Conservation (phyloP, 2,329 filamentous ascomycete species). For the Bipolaris gigantea region DNA sequence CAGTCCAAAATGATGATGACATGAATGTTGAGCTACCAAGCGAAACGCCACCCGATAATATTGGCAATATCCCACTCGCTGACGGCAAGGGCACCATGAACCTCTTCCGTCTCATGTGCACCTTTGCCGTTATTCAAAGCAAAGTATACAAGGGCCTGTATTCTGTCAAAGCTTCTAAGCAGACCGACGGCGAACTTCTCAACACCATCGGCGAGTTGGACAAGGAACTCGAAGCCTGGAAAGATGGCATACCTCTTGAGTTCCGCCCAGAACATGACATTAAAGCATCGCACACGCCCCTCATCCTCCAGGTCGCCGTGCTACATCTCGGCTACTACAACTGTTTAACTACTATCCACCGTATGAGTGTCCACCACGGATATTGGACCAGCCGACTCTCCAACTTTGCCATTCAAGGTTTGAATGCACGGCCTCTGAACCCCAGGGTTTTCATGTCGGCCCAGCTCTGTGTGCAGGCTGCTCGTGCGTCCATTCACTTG, state of each 20-base stretch:
- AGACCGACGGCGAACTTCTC: conserved; percentile 87
- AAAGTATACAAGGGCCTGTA: conserved; percentile 93
- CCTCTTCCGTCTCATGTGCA: conserved; percentile 88
- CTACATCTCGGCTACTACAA: conserved; percentile 98
- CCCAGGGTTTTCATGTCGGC: conserved; percentile 93
- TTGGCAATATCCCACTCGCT: conserved; percentile 88
- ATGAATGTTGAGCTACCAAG: conserved; percentile 97
- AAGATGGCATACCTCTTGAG: conserved; percentile 90
- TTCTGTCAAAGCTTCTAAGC: conserved; percentile 86
- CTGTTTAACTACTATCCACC: conserved; percentile 93
- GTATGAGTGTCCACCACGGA: conserved; percentile 96
- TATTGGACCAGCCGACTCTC: conserved; percentile 97
- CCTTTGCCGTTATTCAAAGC: conserved; percentile 88
- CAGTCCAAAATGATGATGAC: conserved; percentile 74
- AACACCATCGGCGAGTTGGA: conserved; percentile 97
- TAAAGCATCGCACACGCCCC: conserved; percentile 83
- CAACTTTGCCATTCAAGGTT: conserved; percentile 90
- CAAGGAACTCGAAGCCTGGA: conserved; percentile 83
- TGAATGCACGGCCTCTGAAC: conserved; percentile 88
- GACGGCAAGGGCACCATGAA: conserved; percentile 94
- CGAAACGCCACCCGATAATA: conserved; percentile 85
- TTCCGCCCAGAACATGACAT: conserved; percentile 98
- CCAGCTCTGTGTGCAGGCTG: conserved; percentile 87
- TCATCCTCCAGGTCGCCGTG: conserved; percentile 93
- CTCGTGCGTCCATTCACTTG: conserved; percentile 87